phyloP scores from a whole-genome alignment of 2,329 filamentous ascomycete species.

The Talaromyces pinophilus region DNA sequence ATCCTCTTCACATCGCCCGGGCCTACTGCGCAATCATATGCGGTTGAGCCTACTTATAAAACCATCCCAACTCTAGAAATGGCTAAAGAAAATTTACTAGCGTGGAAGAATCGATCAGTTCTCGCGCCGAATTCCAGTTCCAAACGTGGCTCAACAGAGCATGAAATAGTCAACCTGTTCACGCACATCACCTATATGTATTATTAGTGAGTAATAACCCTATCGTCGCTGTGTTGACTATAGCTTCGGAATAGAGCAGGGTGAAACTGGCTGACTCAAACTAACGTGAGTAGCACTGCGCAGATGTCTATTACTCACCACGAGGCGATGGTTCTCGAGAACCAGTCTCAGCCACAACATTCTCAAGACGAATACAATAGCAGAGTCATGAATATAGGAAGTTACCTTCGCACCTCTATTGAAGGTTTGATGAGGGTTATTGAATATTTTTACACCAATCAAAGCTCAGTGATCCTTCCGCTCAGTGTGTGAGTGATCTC shows the following conservation, averaged over 20 bases:
- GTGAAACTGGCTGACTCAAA: not conserved
- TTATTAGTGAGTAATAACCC: not conserved
- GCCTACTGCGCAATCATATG: not conserved
- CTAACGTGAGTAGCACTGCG: not conserved
- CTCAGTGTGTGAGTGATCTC: not conserved
- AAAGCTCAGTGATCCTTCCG: not conserved
- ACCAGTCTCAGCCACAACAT: not conserved
- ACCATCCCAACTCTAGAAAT: not conserved
- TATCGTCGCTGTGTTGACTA: not conserved
- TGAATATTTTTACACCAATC: not conserved
- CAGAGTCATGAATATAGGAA: not conserved
- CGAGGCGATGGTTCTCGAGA: not conserved
- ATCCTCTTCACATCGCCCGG: not conserved
- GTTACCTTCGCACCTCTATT: not conserved
- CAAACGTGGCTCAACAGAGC: not conserved
- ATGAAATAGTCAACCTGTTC: not conserved
- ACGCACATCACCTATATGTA: not conserved
- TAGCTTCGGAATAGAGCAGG: not conserved
- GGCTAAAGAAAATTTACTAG: not conserved
- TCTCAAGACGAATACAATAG: not conserved
- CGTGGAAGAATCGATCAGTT: not conserved
- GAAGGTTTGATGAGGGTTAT: not conserved
- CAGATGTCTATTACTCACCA: not conserved
- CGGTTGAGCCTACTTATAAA: not conserved
- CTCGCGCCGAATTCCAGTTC: not conserved